A percentile compares a stretch with the other conserved stretches of the same genome.
These are phyloP conservation scores for Linum trigynum DNA, from an alignment of 345 rosid species.

Conservation along the genomic window DNA sequence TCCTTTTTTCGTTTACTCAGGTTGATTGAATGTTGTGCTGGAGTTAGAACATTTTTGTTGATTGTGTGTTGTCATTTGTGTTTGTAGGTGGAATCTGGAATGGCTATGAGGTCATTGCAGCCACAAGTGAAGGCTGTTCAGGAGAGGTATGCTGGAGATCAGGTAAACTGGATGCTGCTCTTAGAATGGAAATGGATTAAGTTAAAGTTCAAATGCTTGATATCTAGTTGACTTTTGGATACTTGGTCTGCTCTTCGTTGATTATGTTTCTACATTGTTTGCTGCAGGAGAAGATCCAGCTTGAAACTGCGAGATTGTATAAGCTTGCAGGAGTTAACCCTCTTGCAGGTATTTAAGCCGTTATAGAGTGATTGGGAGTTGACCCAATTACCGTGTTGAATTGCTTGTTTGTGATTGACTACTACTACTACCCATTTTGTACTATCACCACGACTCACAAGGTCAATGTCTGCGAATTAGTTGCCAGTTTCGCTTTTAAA, in stretches of 20 bases:
- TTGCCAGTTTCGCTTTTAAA: too few species aligned
- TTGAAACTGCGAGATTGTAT: slow-evolving; percentile 88
- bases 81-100: slow-evolving; percentile 82
- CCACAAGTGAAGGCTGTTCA: slow-evolving; percentile 93
- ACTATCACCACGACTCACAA: too few species aligned
- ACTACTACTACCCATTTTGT: too few species aligned
- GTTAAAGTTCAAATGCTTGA: not conserved
- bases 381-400: not conserved
- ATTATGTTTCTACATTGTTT: slow-evolving; percentile 2
- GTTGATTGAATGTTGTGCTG: not conserved
- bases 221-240: not conserved
- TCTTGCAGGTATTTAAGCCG: slow-evolving; percentile 49
- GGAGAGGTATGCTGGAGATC: slow-evolving; percentile 70
- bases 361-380: not conserved
- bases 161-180: slow-evolving; percentile 34
- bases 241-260: not conserved
- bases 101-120: slow-evolving; percentile 87
- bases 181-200: not conserved
- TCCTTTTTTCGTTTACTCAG: not conserved
- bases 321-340: slow-evolving; percentile 92
- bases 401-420: too few species aligned
- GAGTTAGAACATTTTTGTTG: not conserved
- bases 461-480: too few species aligned
- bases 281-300: slow-evolving; percentile 83
- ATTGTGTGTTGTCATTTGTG: not conserved